Base-by-base conservation (phyloP, 2,329 filamentous ascomycete genomes). In the Neoscytalidium dimidiatum region DNA sequence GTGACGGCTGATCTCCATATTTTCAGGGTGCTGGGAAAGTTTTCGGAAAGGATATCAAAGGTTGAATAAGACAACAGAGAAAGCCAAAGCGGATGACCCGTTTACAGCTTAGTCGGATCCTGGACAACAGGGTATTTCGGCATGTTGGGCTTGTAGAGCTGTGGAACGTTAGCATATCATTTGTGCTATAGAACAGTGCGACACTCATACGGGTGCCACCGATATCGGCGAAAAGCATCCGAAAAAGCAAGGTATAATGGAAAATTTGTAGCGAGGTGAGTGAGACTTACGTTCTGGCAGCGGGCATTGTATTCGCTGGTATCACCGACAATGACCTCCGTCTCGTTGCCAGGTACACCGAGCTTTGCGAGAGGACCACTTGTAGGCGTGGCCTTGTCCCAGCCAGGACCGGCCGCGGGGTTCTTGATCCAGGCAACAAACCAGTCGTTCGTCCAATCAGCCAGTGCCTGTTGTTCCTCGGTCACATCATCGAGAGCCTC, bases 401-500 rank as follows among this genome's bases (percentile, higher is more conserved):
- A 82, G 21, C 79, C 80, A 38, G 80, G 80, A 1, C 79, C 77
- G 4, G 75, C 77, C 29, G 72, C 65, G 0, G 80, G 80, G 67
- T 80, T 74, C 72, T 81, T 82, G 67, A 82, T 79, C 78, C 79
- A 82, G 3, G 70, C 68, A 1, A 82, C 78, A 28, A 82, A 79
- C 79, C 79, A 81, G 56, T 74, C 71, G 56, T 81, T 76, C 31
- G 78, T 77, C 11, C 72, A 79, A 64, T 81, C 78, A 3, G 80
- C 80, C 13, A 82, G 70, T 1, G 73, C 76, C 62, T 82, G 80
- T 60, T 81, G 71, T 0, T 70, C 77, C 0, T 69, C 68, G 2
- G 79, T 81, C 13, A 81, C 78, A 46, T 53, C 35, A 6, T 68
- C 69, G 0, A 77, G 68, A 0, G 68, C 66, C 13, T 70, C 68